phyloP scores from a whole-genome alignment of 2,329 filamentous ascomycete species.

The Macroventuria anomochaeta region DNA sequence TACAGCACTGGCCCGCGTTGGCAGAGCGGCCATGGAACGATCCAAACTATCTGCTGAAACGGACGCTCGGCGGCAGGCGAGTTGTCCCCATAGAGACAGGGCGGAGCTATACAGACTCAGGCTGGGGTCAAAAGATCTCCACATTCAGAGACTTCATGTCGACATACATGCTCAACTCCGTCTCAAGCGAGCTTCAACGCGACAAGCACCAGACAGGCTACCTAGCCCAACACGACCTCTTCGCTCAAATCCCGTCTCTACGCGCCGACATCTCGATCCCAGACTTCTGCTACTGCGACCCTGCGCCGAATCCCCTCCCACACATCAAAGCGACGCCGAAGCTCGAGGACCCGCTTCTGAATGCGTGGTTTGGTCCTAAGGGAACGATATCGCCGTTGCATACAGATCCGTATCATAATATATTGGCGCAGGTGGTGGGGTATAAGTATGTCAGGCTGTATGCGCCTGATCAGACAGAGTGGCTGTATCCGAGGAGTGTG shows the following conservation, averaged over 20 bases:
- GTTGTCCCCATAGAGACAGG: constrained; percentile 88
- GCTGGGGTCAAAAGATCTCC: constrained; percentile 83
- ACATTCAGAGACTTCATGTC: constrained; percentile 74
- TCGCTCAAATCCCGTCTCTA: constrained; percentile 79
- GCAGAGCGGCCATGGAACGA: constrained; percentile 71
- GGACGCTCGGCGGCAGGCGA: constrained; percentile 76
- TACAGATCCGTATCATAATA: constrained; percentile 92
- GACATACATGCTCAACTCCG: constrained; percentile 59
- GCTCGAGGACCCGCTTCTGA: constrained; percentile 69
- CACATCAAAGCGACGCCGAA: constrained; percentile 25
- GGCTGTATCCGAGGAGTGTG: constrained; percentile 66
- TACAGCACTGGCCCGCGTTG: constrained; percentile 80
- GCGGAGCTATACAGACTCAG: constrained; percentile 82
- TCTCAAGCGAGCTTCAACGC: not conserved
- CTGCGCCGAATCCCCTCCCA: constrained; percentile 44
- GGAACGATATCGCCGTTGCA: constrained; percentile 92
- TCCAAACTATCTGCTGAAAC: constrained; percentile 74
- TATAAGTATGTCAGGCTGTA: constrained; percentile 93
- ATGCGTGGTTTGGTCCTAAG: constrained; percentile 91
- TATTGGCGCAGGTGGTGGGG: constrained; percentile 87
- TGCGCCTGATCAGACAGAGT: constrained; percentile 65
- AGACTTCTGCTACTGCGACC: constrained; percentile 80
- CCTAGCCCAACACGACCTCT: constrained; percentile 88
- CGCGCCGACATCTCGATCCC: constrained; percentile 78
- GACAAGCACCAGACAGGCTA: constrained; percentile 67